These are phyloP conservation scores for Schrenkiella parvula DNA, from an alignment of 345 rosid genomes.

Conservation along the genomic window DNA sequence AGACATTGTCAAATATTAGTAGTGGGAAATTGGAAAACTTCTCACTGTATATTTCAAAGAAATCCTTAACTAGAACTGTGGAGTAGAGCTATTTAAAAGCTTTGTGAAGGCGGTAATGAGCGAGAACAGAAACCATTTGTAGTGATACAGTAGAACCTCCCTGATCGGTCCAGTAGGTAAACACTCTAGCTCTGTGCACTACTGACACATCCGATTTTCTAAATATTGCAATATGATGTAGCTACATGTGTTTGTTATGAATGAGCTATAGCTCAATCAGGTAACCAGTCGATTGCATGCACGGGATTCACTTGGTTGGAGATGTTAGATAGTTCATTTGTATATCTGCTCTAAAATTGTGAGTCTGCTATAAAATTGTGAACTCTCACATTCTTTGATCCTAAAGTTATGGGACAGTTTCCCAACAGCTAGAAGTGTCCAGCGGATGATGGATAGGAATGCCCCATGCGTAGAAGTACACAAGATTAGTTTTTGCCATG, in stretches of 20 bases:
- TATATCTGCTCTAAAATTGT: background rate
- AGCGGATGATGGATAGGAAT: constrained; percentile 65
- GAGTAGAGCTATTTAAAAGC: background rate
- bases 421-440: constrained; percentile 56
- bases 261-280: background rate
- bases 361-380: background rate
- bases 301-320: background rate
- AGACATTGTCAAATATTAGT: background rate
- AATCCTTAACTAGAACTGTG: background rate
- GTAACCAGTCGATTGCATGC: background rate
- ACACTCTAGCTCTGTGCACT: background rate
- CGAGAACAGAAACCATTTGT: constrained; percentile 37
- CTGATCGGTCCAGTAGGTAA: constrained; percentile 18
- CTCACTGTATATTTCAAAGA: background rate
- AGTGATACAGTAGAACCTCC: constrained; percentile 32
- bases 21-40: background rate
- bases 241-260: background rate
- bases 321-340: background rate
- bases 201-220: background rate
- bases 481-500: constrained; percentile 63
- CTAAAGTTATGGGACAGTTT: constrained; percentile 47
- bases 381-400: background rate
- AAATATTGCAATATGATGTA: background rate
- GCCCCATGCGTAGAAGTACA: constrained; percentile 45
- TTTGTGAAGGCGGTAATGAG: constrained; percentile 29